Evolutionary conservation across 495 filamentous ascomycete species (phyloP).

Genomic region (Xylaria venustula): DNA sequence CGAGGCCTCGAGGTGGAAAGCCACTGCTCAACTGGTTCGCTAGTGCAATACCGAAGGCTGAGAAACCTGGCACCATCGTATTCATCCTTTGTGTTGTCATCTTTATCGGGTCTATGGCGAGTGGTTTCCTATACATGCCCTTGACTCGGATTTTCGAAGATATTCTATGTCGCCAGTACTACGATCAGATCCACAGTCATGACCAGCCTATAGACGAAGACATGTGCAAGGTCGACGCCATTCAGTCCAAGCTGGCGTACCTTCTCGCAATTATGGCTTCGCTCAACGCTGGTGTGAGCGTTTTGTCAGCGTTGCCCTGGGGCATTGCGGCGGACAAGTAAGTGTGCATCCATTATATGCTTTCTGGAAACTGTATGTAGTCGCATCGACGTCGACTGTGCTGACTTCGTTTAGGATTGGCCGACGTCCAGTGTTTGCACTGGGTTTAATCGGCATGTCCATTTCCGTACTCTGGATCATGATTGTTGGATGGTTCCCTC

Average conservation of each 20-base stretch:
- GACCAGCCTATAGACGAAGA: constrained; percentile 30
- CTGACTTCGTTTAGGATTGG: constrained; percentile 40
- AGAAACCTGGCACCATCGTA: constrained; percentile 10
- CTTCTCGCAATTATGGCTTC: constrained; percentile 28
- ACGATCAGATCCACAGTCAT: constrained; percentile 17
- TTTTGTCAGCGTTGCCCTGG: constrained; percentile 27
- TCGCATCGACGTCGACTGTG: background rate
- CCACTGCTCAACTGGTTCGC: background rate
- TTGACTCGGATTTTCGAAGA: constrained; percentile 40
- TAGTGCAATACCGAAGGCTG: background rate
- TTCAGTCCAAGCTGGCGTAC: constrained; percentile 35
- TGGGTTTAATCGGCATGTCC: constrained; percentile 34
- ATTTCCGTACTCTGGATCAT: constrained; percentile 35
- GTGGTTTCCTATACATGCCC: constrained; percentile 24
- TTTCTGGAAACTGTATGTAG: background rate
- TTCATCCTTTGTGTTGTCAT: constrained; percentile 15
- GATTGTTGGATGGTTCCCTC: constrained; percentile 37
- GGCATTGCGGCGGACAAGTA: constrained; percentile 29
- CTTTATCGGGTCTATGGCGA: constrained; percentile 17
- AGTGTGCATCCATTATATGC: constrained; percentile 2
- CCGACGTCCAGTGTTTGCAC: constrained; percentile 40
- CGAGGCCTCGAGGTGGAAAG: background rate
- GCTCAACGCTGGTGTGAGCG: constrained; percentile 20
- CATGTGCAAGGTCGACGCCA: constrained; percentile 32
- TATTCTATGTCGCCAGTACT: constrained; percentile 37